Base-by-base conservation (phyloP, 2,329 filamentous ascomycete species). In the Penicillium sp. region DNA sequence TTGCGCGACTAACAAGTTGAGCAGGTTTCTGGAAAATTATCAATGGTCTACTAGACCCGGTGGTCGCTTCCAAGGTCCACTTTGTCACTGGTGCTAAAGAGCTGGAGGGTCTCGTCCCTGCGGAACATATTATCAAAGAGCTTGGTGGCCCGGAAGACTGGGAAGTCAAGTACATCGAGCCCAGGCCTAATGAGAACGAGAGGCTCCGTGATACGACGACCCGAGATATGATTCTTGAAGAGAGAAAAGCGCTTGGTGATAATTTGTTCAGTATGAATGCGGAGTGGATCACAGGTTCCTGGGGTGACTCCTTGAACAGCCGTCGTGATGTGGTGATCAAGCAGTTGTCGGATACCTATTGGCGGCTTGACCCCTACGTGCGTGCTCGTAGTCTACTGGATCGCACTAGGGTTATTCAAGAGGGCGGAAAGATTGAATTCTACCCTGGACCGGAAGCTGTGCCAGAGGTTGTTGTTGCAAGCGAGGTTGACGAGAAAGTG, bases 11-110 rank as follows among this genome's bases (percentile, higher is more conserved):
- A 42, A 42, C 39, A 13, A 10, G 35, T 19, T n/a, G 35, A 10
- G 16, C 19, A 63, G 61, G 61, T 5, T 61, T 63, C 31, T 59
- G 62, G 58, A 59, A 62, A 49, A 52, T 65, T 5, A 65, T 59
- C 13, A 48, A 51, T 2, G 55, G 55, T 1, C 54, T 61, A 7
- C 52, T 64, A 3, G 54, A 63, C 27, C 60, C 60, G 2, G 54
- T 55, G 1, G 56, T 63, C 26, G 55, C 59, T 5, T 45, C 55
- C 1, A 61, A 55, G 19, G 61, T 63, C 2, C 57, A 62, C 13
- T 63, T 54, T 35, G 51, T 61, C 22, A 60, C 29, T 19, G 60
- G 57, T 16, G 51, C 57, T 16, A 58, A 55, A 19, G 58, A 59
- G 3, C 58, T 65, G 5, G 56, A 61, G 22, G 35, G 49, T 31